A percentile compares a stretch with the other conserved stretches of the same genome.
Conservation (phyloP, 805 yeast genomes). For the Sporopachydermia quercuum region DNA sequence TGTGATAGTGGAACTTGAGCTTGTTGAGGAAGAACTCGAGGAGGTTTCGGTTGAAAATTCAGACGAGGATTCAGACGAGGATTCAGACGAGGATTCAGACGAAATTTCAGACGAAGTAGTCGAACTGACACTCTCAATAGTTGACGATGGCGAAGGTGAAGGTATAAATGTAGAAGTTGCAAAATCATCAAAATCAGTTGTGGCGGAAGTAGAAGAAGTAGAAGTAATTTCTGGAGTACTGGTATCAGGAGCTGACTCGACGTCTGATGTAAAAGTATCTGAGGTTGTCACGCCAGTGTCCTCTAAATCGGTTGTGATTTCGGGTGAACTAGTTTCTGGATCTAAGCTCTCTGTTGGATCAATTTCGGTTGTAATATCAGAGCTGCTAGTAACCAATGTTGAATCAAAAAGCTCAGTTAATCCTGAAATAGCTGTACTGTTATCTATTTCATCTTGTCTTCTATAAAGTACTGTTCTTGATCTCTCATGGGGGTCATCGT, state of each 20-base stretch:
- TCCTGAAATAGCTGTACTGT: no score
- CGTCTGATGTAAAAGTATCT: neutral
- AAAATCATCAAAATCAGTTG: slow-evolving; percentile 2
- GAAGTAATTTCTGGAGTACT: no score
- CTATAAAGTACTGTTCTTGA: no score
- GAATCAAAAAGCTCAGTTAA: no score
- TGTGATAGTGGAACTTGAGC: neutral
- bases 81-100: slow-evolving; percentile 3
- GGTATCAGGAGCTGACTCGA: neutral
- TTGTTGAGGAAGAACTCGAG: neutral
- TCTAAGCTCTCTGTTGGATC: neutral
- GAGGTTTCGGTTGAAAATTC: slow-evolving; percentile 7
- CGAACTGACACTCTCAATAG: slow-evolving; percentile 4
- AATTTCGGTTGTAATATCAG: neutral
- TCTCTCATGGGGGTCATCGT: no score
- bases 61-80: slow-evolving; percentile 2
- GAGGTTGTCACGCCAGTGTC: neutral
- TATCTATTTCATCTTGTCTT: no score
- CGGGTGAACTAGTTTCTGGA: neutral
- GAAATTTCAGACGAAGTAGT: neutral
- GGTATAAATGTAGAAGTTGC: slow-evolving; percentile 4
- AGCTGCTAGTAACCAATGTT: no score
- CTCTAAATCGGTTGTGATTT: neutral
- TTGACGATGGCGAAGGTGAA: slow-evolving; percentile 1
- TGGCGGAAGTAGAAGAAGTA: neutral